Conservation (phyloP, 306 rosid species). For the Dryas drummondii region DNA sequence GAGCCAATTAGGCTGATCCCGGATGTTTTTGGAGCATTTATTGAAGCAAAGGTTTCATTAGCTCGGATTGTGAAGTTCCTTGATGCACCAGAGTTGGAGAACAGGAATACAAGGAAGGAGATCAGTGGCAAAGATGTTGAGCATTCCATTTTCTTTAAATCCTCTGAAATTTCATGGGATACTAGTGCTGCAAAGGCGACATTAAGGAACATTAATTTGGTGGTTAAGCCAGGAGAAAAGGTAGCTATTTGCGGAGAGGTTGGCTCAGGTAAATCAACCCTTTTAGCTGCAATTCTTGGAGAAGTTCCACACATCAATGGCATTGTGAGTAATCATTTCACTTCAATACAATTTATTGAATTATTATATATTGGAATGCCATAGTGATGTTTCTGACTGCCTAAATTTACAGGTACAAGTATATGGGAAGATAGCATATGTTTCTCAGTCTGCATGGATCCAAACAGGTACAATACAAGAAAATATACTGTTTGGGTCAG, state of each 20-base stretch:
- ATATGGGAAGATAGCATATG: constrained; percentile 53
- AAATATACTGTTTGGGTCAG: constrained; percentile 51
- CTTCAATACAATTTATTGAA: neutral
- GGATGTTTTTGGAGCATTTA: constrained; percentile 24
- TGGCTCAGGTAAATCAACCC: constrained; percentile 32
- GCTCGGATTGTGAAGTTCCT: constrained; percentile 23
- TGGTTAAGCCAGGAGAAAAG: constrained; percentile 22
- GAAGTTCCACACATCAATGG: constrained; percentile 27
- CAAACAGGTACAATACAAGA: constrained; percentile 54
- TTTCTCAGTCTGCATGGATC: constrained; percentile 66
- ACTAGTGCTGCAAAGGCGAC: constrained; percentile 11
- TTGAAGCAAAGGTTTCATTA: constrained; percentile 31
- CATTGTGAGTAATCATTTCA: constrained; percentile 10
- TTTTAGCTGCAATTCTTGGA: constrained; percentile 28
- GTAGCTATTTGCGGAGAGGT: constrained; percentile 37
- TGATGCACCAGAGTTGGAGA: constrained; percentile 25
- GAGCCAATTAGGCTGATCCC: constrained; percentile 26
- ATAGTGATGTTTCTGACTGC: neutral
- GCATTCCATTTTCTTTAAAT: constrained; percentile 9
- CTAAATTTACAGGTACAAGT: constrained; percentile 35
- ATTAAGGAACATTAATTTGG: constrained; percentile 21
- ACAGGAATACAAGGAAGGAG: neutral
- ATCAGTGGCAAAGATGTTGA: constrained; percentile 2
- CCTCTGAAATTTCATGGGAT: constrained; percentile 29
- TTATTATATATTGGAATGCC: neutral